These are phyloP conservation scores for Eutrema japonicum DNA, from an alignment of 345 rosid species.

Conservation along the genomic window DNA sequence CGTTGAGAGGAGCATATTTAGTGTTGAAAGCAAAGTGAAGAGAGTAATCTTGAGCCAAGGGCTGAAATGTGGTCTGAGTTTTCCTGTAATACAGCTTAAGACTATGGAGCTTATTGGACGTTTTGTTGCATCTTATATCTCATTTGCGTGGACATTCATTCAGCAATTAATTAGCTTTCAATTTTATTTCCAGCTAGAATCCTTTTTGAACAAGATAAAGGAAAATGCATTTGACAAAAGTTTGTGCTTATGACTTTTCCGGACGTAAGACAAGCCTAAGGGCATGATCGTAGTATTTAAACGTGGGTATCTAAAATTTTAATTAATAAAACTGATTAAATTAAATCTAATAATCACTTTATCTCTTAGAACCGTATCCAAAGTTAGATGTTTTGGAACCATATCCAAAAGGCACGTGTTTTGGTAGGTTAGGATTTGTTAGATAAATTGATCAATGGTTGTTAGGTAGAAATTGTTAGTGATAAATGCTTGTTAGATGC, in stretches of 20 bases:
- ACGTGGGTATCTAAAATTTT: no score
- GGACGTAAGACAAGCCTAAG: slow-evolving; percentile 16
- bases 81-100: slow-evolving; percentile 19
- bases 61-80: slow-evolving; percentile 6
- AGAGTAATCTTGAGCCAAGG: slow-evolving; percentile 18
- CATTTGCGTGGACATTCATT: neutral
- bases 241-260: neutral
- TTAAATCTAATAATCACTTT: no score
- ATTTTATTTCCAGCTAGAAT: slow-evolving; percentile 2
- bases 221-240: neutral
- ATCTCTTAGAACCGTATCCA: no score
- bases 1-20: slow-evolving; percentile 3
- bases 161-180: neutral
- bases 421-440: no score
- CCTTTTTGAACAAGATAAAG: neutral
- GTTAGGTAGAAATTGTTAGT: no score
- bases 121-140: slow-evolving; percentile 1
- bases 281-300: no score
- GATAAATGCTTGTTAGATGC: no score
- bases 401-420: no score
- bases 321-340: no score
- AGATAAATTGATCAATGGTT: no score
- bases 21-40: neutral
- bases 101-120: slow-evolving; percentile 13
- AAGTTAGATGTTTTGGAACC: no score